phyloP scores from a whole-genome alignment of 345 rosid species.

The Heritiera fomes region DNA sequence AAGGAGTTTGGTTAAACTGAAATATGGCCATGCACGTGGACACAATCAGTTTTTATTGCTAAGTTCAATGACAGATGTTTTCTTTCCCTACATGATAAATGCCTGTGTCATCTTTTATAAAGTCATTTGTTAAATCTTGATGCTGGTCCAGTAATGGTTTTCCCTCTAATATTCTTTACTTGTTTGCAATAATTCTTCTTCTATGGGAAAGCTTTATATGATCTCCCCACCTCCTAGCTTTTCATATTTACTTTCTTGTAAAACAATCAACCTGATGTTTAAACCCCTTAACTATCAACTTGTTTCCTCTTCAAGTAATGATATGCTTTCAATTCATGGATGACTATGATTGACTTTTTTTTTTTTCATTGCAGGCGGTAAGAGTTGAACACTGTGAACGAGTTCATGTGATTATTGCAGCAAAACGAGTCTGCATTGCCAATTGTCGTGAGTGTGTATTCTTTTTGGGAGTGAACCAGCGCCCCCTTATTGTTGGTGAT shows the following conservation, averaged over 20 bases:
- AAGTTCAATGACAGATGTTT: neutral
- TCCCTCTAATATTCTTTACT: neutral
- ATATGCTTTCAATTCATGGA: neutral
- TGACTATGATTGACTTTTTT: conserved; percentile 13
- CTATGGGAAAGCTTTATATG: neutral
- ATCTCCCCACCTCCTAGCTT: neutral
- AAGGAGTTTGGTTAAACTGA: neutral
- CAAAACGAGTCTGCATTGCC: conserved; percentile 90
- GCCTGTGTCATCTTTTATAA: neutral
- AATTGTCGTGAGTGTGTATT: conserved; percentile 96
- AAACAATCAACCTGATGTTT: neutral
- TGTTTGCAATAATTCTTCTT: neutral
- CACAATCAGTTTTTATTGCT: neutral
- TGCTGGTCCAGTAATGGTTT: neutral
- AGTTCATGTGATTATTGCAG: conserved; percentile 88
- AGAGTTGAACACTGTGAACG: conserved; percentile 98
- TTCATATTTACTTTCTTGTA: neutral
- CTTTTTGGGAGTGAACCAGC: conserved; percentile 98
- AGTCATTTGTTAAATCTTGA: neutral
- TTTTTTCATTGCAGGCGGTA: conserved; percentile 59
- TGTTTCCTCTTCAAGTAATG: neutral
- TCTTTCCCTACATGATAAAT: neutral
- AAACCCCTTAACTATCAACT: neutral
- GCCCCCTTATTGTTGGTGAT: conserved; percentile 96
- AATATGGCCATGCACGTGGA: neutral